Evolutionary conservation across 164 flowering plant genomes (phyloP).

Genomic region (Houttuynia cordata): DNA sequence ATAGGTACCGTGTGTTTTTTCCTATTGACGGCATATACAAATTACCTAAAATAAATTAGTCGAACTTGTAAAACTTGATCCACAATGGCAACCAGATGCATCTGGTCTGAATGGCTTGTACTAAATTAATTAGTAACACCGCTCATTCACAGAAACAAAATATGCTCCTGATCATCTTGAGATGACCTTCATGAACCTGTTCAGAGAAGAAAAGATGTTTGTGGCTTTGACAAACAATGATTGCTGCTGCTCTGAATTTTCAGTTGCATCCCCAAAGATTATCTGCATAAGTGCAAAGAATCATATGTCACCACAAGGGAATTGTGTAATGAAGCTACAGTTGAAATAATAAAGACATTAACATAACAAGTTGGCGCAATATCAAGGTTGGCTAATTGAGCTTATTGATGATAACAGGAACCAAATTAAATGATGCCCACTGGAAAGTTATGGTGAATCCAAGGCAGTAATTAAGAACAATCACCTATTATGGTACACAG

Average conservation of each 20-base stretch:
- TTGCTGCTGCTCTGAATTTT: slow-evolving; percentile 41
- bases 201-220: slow-evolving; percentile 58
- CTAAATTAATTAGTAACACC: too few species aligned
- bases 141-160: neutral
- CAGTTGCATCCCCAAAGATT: slow-evolving; percentile 57
- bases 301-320: neutral
- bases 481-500: too few species aligned
- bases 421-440: neutral
- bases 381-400: too few species aligned
- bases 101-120: neutral
- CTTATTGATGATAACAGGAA: neutral
- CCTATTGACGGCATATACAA: too few species aligned
- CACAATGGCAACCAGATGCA: too few species aligned
- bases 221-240: slow-evolving; percentile 61
- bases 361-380: neutral
- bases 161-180: slow-evolving; percentile 25
- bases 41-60: too few species aligned
- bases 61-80: too few species aligned
- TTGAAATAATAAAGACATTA: neutral
- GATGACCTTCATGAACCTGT: slow-evolving; percentile 70
- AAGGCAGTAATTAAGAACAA: too few species aligned
- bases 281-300: slow-evolving; percentile 31
- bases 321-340: neutral
- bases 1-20: too few species aligned
- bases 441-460: neutral